These are phyloP conservation scores for Artomyces pyxidatus DNA, from an alignment of 768 basidiomycete species.

Conservation along the genomic window DNA sequence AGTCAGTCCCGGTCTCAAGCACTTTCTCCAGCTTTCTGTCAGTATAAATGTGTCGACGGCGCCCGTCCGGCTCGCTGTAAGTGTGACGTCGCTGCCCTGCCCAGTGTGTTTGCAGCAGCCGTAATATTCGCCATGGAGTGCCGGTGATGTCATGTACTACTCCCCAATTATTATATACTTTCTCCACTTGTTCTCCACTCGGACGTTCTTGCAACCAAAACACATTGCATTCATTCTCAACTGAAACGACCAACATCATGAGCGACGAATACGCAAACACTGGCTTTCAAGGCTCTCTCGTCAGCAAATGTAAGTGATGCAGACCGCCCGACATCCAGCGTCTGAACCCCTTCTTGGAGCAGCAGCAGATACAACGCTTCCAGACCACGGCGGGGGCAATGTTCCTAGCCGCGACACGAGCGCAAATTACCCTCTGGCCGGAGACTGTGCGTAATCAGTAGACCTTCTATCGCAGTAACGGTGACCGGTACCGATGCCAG, in stretches of 20 bases:
- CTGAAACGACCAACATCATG: neutral
- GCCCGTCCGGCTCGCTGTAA: no score
- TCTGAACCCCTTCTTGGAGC: neutral
- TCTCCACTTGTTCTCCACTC: no score
- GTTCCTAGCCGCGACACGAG: constrained; percentile 8
- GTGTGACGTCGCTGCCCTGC: no score
- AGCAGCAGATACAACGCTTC: neutral
- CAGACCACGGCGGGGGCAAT: neutral
- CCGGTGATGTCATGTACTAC: no score
- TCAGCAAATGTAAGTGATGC: constrained; percentile 6
- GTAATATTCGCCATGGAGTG: no score
- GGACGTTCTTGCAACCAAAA: no score
- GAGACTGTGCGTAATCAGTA: constrained; percentile 8
- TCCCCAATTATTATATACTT: no score
- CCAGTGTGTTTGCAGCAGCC: no score
- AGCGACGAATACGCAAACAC: constrained; percentile 17
- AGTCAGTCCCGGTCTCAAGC: no score
- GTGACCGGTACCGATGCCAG: neutral
- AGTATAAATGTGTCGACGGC: no score
- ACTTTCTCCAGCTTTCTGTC: no score
- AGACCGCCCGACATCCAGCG: neutral
- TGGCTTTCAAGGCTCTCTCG: constrained; percentile 13
- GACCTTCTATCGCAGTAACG: neutral
- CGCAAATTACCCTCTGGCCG: constrained; percentile 14
- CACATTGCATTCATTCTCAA: no score